Conservation (phyloP, 768 basidiomycete species). For the Coprinopsis strossmayeri region DNA sequence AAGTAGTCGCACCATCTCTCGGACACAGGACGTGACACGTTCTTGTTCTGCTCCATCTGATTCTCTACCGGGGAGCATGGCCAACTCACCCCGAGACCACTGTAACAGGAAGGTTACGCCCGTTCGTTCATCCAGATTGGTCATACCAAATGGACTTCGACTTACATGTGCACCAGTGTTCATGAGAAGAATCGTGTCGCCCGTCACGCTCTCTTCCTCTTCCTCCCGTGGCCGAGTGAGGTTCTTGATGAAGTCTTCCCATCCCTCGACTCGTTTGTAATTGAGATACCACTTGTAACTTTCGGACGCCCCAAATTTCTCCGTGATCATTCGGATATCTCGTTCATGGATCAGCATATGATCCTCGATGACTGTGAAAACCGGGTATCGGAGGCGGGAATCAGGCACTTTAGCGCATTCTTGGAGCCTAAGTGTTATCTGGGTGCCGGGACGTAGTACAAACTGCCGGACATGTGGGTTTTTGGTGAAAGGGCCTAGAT, state of each 20-base stretch:
- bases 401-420: constrained; percentile 13
- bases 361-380: constrained; percentile 14
- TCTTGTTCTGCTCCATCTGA: constrained; percentile 21
- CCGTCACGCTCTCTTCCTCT: constrained; percentile 8
- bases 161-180: constrained; percentile 14
- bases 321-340: constrained; percentile 11
- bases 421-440: constrained; percentile 12
- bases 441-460: constrained; percentile 8
- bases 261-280: constrained; percentile 12
- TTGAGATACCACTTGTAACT: constrained; percentile 10
- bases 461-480: constrained; percentile 7
- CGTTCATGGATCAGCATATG: constrained; percentile 13
- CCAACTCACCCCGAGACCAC: constrained; percentile 24
- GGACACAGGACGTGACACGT: constrained; percentile 19
- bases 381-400: constrained; percentile 10
- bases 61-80: constrained; percentile 19
- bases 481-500: constrained; percentile 4
- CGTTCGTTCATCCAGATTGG: neutral
- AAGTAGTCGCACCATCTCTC: constrained; percentile 18
- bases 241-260: constrained; percentile 13
- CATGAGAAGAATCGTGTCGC: constrained; percentile 13
- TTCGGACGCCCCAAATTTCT: constrained; percentile 9
- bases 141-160: neutral
- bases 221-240: constrained; percentile 5
- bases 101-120: constrained; percentile 7